Evolutionary conservation across 352 stramenopile genomes (phyloP).

Genomic region (Globisporangium perplexum): DNA sequence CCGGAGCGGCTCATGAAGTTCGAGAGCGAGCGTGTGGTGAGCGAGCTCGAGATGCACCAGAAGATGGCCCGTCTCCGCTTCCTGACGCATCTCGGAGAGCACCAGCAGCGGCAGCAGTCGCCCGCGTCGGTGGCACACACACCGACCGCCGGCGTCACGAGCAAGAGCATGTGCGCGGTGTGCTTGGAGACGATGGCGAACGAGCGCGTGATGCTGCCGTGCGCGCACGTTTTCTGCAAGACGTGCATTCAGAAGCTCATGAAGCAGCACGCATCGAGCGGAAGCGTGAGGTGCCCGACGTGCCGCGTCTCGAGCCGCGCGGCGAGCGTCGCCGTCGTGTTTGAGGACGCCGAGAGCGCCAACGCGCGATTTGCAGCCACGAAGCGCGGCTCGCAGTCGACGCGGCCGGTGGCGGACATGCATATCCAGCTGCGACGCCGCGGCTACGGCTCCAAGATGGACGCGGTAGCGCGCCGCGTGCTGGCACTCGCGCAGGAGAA

Average conservation of each 20-base stretch:
- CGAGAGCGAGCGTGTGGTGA: constrained; percentile 35
- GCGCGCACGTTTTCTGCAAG: constrained; percentile 82
- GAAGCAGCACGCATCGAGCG: constrained; percentile 14
- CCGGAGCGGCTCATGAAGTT: constrained; percentile 27
- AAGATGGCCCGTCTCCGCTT: constrained; percentile 59
- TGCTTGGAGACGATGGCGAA: constrained; percentile 69
- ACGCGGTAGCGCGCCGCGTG: constrained; percentile 51
- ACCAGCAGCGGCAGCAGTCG: constrained; percentile 6
- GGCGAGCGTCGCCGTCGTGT: constrained; percentile 20
- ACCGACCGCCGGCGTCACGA: background rate
- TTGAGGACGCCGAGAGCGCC: constrained; percentile 7
- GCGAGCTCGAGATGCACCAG: constrained; percentile 36
- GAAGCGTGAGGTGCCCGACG: constrained; percentile 45
- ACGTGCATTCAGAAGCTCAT: constrained; percentile 36
- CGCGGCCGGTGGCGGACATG: constrained; percentile 5
- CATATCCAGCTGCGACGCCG: constrained; percentile 11
- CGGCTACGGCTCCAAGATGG: constrained; percentile 68
- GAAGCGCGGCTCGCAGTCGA: background rate
- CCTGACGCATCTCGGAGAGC: constrained; percentile 39
- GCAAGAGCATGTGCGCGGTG: constrained; percentile 47
- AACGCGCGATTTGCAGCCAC: background rate
- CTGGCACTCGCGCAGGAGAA: constrained; percentile 36
- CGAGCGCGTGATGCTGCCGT: constrained; percentile 71
- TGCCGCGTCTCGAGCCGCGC: constrained; percentile 32
- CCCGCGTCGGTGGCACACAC: background rate